phyloP scores from a whole-genome alignment of 139 green algal genomes.

The Micromonas commoda region DNA sequence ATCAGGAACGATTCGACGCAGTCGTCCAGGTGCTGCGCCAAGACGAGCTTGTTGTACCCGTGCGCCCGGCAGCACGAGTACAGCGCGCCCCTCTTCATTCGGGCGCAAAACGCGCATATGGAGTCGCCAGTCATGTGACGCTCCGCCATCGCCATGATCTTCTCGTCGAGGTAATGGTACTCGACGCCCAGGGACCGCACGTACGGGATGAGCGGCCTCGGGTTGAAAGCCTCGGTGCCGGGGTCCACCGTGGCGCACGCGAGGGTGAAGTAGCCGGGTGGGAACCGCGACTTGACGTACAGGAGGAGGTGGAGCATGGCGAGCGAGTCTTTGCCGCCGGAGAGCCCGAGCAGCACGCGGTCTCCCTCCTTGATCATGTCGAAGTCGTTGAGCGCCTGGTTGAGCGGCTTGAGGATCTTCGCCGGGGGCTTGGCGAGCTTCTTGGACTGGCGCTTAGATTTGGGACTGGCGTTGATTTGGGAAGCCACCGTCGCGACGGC shows the following conservation, averaged over 20 bases:
- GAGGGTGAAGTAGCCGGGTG: conserved; percentile 12
- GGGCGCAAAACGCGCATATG: conserved; percentile 34
- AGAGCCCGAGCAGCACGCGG: conserved; percentile 26
- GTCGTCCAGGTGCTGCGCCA: conserved; percentile 35
- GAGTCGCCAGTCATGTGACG: conserved; percentile 30
- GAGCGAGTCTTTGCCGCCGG: conserved; percentile 32
- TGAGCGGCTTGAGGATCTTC: conserved; percentile 21
- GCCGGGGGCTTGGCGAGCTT: conserved; percentile 22
- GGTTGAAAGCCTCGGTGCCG: conserved; percentile 31
- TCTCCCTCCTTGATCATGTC: conserved; percentile 33
- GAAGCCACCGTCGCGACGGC: neutral
- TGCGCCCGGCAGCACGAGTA: conserved; percentile 32
- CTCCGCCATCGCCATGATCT: conserved; percentile 24
- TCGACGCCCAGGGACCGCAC: conserved; percentile 24
- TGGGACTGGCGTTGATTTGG: neutral
- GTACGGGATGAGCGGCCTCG: conserved; percentile 31
- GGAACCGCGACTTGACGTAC: conserved; percentile 6
- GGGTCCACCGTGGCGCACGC: conserved; percentile 31
- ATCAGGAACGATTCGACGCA: conserved; percentile 33
- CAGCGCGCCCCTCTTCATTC: conserved; percentile 39
- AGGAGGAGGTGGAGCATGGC: conserved; percentile 29
- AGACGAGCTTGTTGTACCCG: conserved; percentile 35
- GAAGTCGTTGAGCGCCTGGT: conserved; percentile 21
- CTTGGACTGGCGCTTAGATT: conserved; percentile 10
- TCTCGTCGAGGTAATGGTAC: conserved; percentile 35